Conservation (phyloP, 805 yeast species). For the Kodamaea kakaduensis region DNA sequence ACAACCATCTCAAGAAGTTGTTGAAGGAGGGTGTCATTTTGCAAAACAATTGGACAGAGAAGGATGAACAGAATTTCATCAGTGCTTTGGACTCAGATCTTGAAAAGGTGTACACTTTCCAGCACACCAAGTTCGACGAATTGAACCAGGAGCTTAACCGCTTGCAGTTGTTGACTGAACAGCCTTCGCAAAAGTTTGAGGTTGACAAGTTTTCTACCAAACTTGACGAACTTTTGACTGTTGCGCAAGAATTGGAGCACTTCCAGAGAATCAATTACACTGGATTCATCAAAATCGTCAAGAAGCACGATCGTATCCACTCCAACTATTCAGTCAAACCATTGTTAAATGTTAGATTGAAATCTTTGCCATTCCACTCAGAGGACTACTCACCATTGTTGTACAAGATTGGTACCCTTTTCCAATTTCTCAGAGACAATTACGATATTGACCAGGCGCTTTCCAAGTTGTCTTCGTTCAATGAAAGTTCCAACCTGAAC, state of each 20-base stretch:
- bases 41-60: slow-evolving; percentile 57
- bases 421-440: slow-evolving; percentile 77
- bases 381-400: slow-evolving; percentile 93
- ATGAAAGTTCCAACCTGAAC: slow-evolving; percentile 30
- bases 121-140: slow-evolving; percentile 60
- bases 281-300: slow-evolving; percentile 90
- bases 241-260: slow-evolving; percentile 82
- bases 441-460: slow-evolving; percentile 47
- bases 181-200: slow-evolving; percentile 42
- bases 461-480: slow-evolving; percentile 47
- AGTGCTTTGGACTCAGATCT: slow-evolving; percentile 62
- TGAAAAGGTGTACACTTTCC: slow-evolving; percentile 75
- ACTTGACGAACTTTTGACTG: slow-evolving; percentile 68
- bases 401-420: slow-evolving; percentile 75
- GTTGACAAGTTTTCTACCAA: slow-evolving; percentile 58
- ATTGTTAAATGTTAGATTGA: slow-evolving; percentile 79
- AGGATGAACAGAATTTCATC: slow-evolving; percentile 69
- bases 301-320: slow-evolving; percentile 92
- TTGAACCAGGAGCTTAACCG: slow-evolving; percentile 60
- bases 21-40: slow-evolving; percentile 62
- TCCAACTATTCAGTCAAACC: slow-evolving; percentile 87
- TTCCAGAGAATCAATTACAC: slow-evolving; percentile 91
- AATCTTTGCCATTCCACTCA: slow-evolving; percentile 83
- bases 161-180: slow-evolving; percentile 56
- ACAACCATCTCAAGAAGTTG: slow-evolving; percentile 60